phyloP scores from a whole-genome alignment of 257 asterid genomes.

The Gentiana macrophylla region DNA sequence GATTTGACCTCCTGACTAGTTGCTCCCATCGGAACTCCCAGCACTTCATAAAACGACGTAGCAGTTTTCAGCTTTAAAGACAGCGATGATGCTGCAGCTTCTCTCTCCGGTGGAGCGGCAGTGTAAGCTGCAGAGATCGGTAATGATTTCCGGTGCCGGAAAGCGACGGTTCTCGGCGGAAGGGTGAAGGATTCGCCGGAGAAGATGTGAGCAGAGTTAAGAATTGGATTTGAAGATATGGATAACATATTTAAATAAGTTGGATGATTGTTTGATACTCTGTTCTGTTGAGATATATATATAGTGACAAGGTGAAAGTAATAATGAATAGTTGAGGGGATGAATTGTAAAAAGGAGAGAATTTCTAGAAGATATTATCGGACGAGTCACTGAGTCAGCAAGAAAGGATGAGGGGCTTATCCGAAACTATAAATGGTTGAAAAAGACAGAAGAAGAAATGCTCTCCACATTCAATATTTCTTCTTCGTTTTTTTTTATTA shows the following conservation, averaged over 20 bases:
- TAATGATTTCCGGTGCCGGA: constrained; percentile 5
- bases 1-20: constrained; percentile 23
- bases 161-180: constrained; percentile 4
- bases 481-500: too few relatives aligned
- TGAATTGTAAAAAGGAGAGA: too few relatives aligned
- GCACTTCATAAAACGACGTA: constrained; percentile 25
- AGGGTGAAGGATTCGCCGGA: constrained; percentile 9
- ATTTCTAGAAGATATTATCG: too few relatives aligned
- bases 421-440: too few relatives aligned
- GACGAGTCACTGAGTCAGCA: too few relatives aligned
- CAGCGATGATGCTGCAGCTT: background rate
- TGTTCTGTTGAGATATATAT: too few relatives aligned
- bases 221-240: constrained; percentile 2
- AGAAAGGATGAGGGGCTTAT: too few relatives aligned
- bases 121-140: constrained; percentile 11
- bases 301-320: too few relatives aligned
- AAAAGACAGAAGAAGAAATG: too few relatives aligned
- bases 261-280: too few relatives aligned
- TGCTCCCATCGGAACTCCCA: constrained; percentile 27
- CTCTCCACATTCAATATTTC: too few relatives aligned
- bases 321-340: too few relatives aligned
- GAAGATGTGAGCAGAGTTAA: background rate
- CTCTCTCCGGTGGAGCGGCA: constrained; percentile 11
- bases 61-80: constrained; percentile 2
- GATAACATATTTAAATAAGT: background rate